Evolutionary conservation across 2,329 filamentous ascomycete genomes (phyloP), one percentile per base, ranked within the genome.

Genomic region (Aulographum hederae): DNA sequence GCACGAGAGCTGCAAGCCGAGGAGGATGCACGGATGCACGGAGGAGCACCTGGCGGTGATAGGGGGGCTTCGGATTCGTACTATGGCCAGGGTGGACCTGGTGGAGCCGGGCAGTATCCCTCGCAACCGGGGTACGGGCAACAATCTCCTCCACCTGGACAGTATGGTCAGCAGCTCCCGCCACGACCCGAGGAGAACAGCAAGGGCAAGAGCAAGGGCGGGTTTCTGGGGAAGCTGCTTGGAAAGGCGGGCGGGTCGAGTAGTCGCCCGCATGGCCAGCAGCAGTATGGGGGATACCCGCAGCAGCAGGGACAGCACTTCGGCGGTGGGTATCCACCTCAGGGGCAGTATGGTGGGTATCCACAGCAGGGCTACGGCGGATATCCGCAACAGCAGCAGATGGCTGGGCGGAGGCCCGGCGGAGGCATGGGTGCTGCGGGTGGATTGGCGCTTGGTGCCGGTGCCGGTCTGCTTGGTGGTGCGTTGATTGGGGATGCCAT

Each of bases 1-100:
- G 84, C 85, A 5, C 67, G 78, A 26, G 69, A 73, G 46, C 60
- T 93, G 26, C 85, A 93, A 51, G 78, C 78, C 28, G 79, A 93
- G 52, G 84, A 93, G 52, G 67, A 92, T 39, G 69, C 71, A 4
- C 67, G 70, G 28, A n/a, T n/a, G 64, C 63, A 12, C 47, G 28
- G 54, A 46, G 42, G 51, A 50, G 14, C 47, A 51, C 16, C 55
- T 67, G 38, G 51, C 65, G 14, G 60, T 5, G 32, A 34, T 31
- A 62, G 13, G 50, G 61, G 61, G 18, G 52, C 57, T 2, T 46
- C 58, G n/a, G 50, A 60, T 30, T 47, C 51, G 26, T 69, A 63
- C 41, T 69, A 70, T 46, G 43, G 40, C 26, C 41, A 43, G 17
- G 36, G 34, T 28, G 33, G 31, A 11, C 17, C 18, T 20, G 28